A percentile compares a stretch with the other conserved stretches of the same genome.
Conservation (phyloP, 352 stramenopile species). For the Globisporangium spinosum region DNA sequence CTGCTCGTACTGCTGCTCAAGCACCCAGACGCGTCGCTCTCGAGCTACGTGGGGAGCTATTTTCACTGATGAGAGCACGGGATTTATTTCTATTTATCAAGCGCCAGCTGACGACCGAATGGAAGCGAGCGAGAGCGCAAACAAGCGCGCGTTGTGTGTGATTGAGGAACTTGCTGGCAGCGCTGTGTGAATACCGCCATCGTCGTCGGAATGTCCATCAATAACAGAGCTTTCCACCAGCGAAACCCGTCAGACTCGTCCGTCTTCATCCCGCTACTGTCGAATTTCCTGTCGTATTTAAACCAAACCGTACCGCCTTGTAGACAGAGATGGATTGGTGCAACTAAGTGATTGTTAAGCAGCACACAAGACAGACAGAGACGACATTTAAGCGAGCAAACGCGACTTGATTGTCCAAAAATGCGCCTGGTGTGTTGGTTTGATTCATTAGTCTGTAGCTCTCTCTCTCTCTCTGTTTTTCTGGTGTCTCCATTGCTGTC, state of each 20-base stretch:
- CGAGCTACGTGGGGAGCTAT: conserved; percentile 24
- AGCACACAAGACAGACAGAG: background rate
- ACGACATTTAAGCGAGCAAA: background rate
- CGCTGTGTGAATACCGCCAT: background rate
- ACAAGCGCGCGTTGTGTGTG: background rate
- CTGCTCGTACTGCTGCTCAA: conserved; percentile 38
- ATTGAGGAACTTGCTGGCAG: background rate
- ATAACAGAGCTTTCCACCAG: background rate
- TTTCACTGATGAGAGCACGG: conserved; percentile 8
- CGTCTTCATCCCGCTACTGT: background rate
- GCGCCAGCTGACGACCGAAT: background rate
- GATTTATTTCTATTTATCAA: conserved; percentile 15
- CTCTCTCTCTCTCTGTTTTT: background rate
- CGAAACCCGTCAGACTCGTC: background rate
- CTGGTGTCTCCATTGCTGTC: background rate
- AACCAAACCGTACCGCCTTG: background rate
- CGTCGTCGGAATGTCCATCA: background rate
- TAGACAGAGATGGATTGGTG: background rate
- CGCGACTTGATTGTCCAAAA: background rate
- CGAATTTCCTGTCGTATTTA: background rate
- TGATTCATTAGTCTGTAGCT: background rate
- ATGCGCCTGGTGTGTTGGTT: conserved; percentile 18
- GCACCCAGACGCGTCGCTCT: conserved; percentile 27
- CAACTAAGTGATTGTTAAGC: background rate
- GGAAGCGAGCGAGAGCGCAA: background rate